Evolutionary conservation across 208 protist species (phyloP).

Genomic region (Strigomonas galati): DNA sequence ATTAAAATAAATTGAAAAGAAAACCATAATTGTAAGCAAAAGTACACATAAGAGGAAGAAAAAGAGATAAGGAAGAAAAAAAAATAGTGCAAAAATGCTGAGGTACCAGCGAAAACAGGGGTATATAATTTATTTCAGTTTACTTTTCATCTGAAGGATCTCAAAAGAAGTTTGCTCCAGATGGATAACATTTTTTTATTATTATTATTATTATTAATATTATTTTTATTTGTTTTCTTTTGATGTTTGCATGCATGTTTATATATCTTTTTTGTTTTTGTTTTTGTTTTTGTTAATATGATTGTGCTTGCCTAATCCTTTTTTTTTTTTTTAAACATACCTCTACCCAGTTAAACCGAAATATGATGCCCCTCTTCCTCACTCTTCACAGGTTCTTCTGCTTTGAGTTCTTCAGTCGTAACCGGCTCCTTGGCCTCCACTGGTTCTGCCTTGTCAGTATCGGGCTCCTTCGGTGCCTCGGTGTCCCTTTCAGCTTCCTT

Average conservation of each 20-base stretch:
- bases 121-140: not conserved
- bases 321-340: not conserved
- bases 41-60: not conserved
- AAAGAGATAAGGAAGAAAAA: no score
- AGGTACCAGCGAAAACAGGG: not conserved
- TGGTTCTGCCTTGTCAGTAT: not conserved
- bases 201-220: not conserved
- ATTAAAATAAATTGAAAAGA: not conserved
- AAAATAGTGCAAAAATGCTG: not conserved
- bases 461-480: conserved; percentile 1
- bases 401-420: not conserved
- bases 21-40: not conserved
- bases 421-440: conserved; percentile 18
- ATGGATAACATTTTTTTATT: not conserved
- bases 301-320: not conserved
- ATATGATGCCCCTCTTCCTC: not conserved
- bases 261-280: not conserved
- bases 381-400: not conserved
- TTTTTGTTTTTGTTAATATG: not conserved
- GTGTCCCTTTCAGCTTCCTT: not conserved
- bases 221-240: not conserved
- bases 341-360: not conserved
- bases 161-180: not conserved
- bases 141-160: not conserved
- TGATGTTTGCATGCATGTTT: not conserved